Evolutionary conservation across 2,329 filamentous ascomycete genomes (phyloP), one percentile per base, ranked within the genome.

Genomic region (Penicillium sp.): DNA sequence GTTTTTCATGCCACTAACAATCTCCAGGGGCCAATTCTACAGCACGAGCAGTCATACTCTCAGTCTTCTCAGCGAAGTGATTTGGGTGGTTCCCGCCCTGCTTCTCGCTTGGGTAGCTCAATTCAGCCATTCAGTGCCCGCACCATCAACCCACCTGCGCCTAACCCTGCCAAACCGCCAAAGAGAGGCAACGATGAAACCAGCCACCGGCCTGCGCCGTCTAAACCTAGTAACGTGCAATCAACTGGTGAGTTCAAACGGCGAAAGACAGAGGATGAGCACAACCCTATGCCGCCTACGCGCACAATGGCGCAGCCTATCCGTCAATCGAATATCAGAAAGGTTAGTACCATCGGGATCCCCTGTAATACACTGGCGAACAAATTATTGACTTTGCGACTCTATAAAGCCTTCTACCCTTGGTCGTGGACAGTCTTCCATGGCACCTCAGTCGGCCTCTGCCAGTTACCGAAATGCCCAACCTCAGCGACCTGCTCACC

Each of bases 241-340:
- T 87, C 89, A 65, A 85, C 89, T 69, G 78, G 84, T 63, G 91
- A 96, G 52, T 81, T 84, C 23, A 97, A 96, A 79, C 85, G 92
- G 57, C 85, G 91, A 64, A 89, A 88, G 71, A 94, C 89, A 42
- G 89, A 93, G 40, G 83, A 86, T 60, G 86, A 90, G 62, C 84
- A 88, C 56, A 85, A 87, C 54, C 77, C 81, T 43, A 82, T 85
- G 69, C 81, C 85, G 56, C 82, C 84, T 41, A 81, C 85, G 46
- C 82, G 85, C 54, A 85, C 93, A 67, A 94, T 93, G 78, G 90
- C 89, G 15, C 90, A 91, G 52, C 91, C 92, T 6, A 91, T 95
- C 65, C 86, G 93, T 58, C 91, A 92, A 60, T 95, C 91, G 2
- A 87, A 83, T 49, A 82, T 86, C 69, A 82, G 84, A 67, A 93